Evolutionary conservation across 2,329 filamentous ascomycete genomes (phyloP), one percentile per base, ranked within the genome.

Genomic region (Claviceps monticola): DNA sequence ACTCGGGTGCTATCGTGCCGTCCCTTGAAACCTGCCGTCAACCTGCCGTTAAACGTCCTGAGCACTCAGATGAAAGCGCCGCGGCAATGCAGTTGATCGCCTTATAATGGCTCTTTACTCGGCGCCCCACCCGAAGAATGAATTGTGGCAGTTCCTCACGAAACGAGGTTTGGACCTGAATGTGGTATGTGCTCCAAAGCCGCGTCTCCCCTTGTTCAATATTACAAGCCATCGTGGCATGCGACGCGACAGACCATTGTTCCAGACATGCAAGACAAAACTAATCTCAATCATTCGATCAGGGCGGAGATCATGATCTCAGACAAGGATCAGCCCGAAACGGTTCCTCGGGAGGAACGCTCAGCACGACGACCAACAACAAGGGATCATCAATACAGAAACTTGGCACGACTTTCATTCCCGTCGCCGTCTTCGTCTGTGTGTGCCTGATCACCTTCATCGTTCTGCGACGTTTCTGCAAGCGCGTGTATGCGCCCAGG

Each of bases 401-500:
- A 44, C 62, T 70, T 5, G 66, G 74, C 39, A 71, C 69, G 57
- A 81, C 78, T 19, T 72, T 82, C 44, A 61, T 78, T 1, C 79
- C 79, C 17, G 71, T 80, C 14, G 57, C 71, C 55, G 60, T 79
- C 51, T 78, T 76, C 59, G 66, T 75, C 5, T 65, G 60, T 42
- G 56, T 79, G 16, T 80, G 76, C 54, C 51, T 79, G 38, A 37
- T 70, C 54, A 63, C 76, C 50, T 82, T 82, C 57, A 57, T 74
- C 49, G 45, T 69, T 9, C 59, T 76, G 46, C 72, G 79, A 14
- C 68, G 67, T n/a, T 70, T 66, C 49, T 69, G 67, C 47, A 67
- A 65, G 34, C 72, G 78, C 36, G 76, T 80, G 13, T 82, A 82
- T 61, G 66, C 75, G 0, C 77, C 79, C 3, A 70, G 78, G 51